phyloP scores from a whole-genome alignment of 805 yeast species.

The Komagataella pseudopastoris region DNA sequence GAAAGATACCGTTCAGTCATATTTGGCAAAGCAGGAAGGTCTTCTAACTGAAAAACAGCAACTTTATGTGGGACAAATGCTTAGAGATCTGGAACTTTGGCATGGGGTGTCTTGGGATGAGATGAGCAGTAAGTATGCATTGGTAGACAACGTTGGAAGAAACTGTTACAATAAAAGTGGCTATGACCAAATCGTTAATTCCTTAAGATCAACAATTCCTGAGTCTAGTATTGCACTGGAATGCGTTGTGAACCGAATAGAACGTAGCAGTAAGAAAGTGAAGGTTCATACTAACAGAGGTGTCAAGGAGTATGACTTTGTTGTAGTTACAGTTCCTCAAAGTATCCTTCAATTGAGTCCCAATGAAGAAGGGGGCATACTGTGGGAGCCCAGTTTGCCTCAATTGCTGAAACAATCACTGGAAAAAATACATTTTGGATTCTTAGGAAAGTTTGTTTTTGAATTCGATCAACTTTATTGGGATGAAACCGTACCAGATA shows the following conservation, averaged over 20 bases:
- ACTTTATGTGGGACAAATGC: conserved; percentile 32
- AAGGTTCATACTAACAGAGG: conserved; percentile 21
- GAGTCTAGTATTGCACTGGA: conserved; percentile 22
- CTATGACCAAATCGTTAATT: conserved; percentile 36
- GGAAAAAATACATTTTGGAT: conserved; percentile 41
- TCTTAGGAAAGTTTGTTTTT: conserved; percentile 59
- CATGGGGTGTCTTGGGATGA: conserved; percentile 59
- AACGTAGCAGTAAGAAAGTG: conserved; percentile 15
- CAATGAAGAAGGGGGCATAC: conserved; percentile 28
- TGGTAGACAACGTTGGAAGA: conserved; percentile 66
- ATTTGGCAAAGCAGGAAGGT: conserved; percentile 28
- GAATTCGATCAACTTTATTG: conserved; percentile 56
- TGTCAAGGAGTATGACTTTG: conserved; percentile 29
- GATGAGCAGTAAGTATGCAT: conserved; percentile 55
- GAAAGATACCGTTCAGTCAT: conserved; percentile 30
- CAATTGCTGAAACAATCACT: conserved; percentile 27
- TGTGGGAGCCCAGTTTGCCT: conserved; percentile 46
- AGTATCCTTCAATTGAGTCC: conserved; percentile 40
- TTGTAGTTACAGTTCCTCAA: conserved; percentile 68
- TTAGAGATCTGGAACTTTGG: conserved; percentile 62
- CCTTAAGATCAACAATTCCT: conserved; percentile 27
- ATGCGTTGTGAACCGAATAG: conserved; percentile 27
- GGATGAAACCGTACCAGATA: conserved; percentile 31
- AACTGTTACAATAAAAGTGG: conserved; percentile 58
- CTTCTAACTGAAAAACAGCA: conserved; percentile 39